phyloP scores from a whole-genome alignment of 495 filamentous ascomycete genomes.

The Aspergillus coremiiformis region DNA sequence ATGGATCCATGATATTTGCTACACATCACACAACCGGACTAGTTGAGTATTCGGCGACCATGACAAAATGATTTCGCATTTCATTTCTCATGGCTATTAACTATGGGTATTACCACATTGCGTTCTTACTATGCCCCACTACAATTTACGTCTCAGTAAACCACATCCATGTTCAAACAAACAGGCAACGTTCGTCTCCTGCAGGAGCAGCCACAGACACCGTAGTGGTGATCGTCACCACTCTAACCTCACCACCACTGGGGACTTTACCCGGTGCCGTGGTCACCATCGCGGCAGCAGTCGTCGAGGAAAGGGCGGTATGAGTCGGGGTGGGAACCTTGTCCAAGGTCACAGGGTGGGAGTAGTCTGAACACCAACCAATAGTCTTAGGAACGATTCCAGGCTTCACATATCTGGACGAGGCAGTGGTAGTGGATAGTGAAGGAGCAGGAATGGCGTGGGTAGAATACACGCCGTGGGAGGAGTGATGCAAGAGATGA shows the following conservation, averaged over 20 bases:
- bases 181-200: neutral
- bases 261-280: neutral
- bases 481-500: constrained; percentile 1
- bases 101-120: too few species aligned
- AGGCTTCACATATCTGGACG: constrained; percentile 13
- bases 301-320: neutral
- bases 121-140: too few species aligned
- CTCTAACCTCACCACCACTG: neutral
- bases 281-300: neutral
- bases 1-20: too few species aligned
- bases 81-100: too few species aligned
- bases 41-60: too few species aligned
- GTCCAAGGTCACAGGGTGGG: constrained; percentile 21
- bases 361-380: constrained; percentile 23
- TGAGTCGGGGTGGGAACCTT: constrained; percentile 12
- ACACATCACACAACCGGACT: too few species aligned
- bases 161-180: neutral
- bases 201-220: neutral
- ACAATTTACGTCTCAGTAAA: too few species aligned
- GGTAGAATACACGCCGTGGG: neutral
- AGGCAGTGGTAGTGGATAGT: constrained; percentile 5
- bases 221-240: neutral
- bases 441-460: constrained; percentile 2
- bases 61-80: too few species aligned
- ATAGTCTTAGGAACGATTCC: constrained; percentile 24